Conservation (phyloP, 176 grass and related monocot species). For the Rhynchospora tenuis region DNA sequence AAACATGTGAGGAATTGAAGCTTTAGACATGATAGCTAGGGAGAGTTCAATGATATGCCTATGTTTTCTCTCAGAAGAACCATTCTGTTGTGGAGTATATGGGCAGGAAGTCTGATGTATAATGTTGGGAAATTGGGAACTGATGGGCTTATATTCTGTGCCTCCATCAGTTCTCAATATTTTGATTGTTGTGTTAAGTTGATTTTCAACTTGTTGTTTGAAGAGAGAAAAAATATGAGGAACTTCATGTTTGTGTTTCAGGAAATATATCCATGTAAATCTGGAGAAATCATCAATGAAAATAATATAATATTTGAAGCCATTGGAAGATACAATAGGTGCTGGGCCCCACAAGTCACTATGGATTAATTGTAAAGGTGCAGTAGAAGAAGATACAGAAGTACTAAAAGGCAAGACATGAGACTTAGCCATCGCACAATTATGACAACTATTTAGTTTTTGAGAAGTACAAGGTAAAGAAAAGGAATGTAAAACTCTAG, state of each 20-base stretch:
- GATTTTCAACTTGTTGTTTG: not conserved
- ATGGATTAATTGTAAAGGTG: not conserved
- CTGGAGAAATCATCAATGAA: not conserved
- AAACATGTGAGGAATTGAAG: not conserved
- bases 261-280: not conserved
- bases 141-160: not conserved
- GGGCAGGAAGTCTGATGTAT: not conserved
- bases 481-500: too few species aligned
- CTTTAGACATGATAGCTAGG: not conserved
- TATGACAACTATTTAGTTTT: not conserved
- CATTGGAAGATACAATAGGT: not conserved
- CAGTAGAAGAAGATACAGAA: not conserved
- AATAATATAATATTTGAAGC: not conserved
- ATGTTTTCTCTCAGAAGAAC: not conserved
- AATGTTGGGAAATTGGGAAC: not conserved
- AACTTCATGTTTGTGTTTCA: not conserved
- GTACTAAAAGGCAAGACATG: not conserved
- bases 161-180: not conserved
- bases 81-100: slow-evolving; percentile 4
- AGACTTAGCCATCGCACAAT: not conserved
- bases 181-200: not conserved
- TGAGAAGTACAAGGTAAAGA: not conserved
- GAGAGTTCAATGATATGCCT: not conserved
- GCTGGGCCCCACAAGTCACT: not conserved
- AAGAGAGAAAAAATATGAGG: not conserved